Evolutionary conservation across 2,329 filamentous ascomycete species (phyloP).

Genomic region (Grosmannia serpens): DNA sequence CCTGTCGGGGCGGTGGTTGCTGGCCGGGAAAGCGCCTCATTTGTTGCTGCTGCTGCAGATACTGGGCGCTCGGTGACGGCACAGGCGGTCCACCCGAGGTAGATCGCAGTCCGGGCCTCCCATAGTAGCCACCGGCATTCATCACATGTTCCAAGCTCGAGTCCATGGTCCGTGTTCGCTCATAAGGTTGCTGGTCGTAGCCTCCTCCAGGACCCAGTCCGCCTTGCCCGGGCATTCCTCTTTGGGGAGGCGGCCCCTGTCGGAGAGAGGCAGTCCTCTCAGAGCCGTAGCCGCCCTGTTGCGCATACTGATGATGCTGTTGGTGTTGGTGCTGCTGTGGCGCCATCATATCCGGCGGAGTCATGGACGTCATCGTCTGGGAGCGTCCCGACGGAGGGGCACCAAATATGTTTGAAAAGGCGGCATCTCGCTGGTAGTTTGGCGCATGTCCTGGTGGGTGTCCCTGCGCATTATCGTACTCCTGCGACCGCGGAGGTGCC

Average conservation of each 20-base stretch:
- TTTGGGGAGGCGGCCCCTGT: slow-evolving; percentile 53
- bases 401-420: slow-evolving; percentile 94
- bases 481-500: slow-evolving; percentile 25
- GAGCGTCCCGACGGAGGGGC: slow-evolving; percentile 80
- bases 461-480: slow-evolving; percentile 30
- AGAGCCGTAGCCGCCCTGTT: slow-evolving; percentile 6
- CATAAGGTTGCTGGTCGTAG: slow-evolving; percentile 23
- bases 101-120: slow-evolving; percentile 37
- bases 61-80: slow-evolving; percentile 31
- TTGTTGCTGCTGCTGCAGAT: slow-evolving; percentile 35
- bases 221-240: slow-evolving; percentile 25
- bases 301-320: not conserved
- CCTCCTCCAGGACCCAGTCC: slow-evolving; percentile 18
- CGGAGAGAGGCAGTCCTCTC: slow-evolving; percentile 61
- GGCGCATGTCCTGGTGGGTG: slow-evolving; percentile 20
- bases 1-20: slow-evolving; percentile 21
- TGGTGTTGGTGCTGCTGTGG: not conserved
- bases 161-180: slow-evolving; percentile 31
- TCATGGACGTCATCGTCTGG: slow-evolving; percentile 80
- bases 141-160: slow-evolving; percentile 26
- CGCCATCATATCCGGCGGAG: slow-evolving; percentile 30
- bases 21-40: slow-evolving; percentile 33
- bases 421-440: slow-evolving; percentile 74
- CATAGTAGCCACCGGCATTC: slow-evolving; percentile 29
- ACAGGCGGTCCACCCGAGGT: slow-evolving; percentile 36